These are phyloP conservation scores for Exophiala oligosperma DNA, from an alignment of 2,329 filamentous ascomycete species.

Conservation along the genomic window DNA sequence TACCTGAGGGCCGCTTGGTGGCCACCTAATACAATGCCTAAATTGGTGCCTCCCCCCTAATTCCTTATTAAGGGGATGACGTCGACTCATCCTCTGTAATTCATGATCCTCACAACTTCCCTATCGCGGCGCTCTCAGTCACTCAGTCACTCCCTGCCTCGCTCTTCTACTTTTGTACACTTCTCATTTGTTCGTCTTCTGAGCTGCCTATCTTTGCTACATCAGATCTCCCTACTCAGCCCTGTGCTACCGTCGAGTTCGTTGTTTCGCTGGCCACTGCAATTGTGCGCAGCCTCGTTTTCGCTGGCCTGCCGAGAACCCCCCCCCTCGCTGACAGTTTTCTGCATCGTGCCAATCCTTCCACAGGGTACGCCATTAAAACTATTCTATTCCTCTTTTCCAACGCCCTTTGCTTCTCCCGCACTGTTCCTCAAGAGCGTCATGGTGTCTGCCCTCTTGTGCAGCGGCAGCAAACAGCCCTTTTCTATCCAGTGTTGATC, in stretches of 20 bases:
- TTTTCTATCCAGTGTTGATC: background rate
- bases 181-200: background rate
- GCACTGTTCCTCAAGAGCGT: background rate
- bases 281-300: background rate
- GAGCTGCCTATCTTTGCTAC: background rate
- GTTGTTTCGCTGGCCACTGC: background rate
- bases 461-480: background rate
- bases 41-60: background rate
- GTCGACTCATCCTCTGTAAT: background rate
- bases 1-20: no score
- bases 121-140: background rate
- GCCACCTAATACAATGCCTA: background rate
- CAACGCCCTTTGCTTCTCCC: background rate
- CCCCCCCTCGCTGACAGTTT: background rate
- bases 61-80: background rate
- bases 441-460: background rate
- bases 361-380: background rate
- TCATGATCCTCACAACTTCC: background rate
- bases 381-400: background rate
- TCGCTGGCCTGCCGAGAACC: background rate
- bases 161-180: no score
- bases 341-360: background rate
- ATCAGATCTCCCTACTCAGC: no score
- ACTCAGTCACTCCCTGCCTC: background rate
- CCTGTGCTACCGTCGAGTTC: no score